Evolutionary conservation across 129 eudicot genomes (phyloP).

Genomic region (Lactuca sativa): DNA sequence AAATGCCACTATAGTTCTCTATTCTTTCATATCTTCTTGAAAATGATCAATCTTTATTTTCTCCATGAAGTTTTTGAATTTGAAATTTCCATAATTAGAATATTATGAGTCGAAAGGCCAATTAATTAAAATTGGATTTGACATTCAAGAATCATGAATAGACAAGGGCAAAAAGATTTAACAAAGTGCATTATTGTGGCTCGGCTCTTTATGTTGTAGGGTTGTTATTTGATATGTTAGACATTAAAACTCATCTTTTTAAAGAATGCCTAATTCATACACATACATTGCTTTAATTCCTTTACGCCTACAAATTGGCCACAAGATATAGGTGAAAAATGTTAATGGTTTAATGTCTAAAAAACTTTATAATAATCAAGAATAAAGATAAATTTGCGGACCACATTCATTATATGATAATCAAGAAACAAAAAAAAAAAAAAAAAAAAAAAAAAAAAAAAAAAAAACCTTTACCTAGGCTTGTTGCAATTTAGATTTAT

Average conservation of each 20-base stretch:
- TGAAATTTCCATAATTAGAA: neutral
- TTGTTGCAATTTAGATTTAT: no score
- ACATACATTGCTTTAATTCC: conserved; percentile 1
- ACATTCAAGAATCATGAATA: neutral
- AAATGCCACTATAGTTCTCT: no score
- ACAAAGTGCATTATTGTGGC: conserved; percentile 8
- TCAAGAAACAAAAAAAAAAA: neutral
- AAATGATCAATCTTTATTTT: no score
- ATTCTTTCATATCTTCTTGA: no score
- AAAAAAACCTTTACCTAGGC: neutral
- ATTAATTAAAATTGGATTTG: neutral
- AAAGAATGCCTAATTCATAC: conserved; percentile 7
- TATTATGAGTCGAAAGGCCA: neutral
- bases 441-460: no score
- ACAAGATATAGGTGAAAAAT: neutral
- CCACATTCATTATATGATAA: conserved; percentile 1
- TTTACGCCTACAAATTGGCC: conserved; percentile 13
- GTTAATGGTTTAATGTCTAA: neutral
- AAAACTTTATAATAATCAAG: neutral
- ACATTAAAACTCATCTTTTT: neutral
- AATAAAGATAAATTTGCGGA: neutral
- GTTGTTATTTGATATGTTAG: conserved; percentile 11
- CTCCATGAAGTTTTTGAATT: neutral
- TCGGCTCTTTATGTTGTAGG: conserved; percentile 2
- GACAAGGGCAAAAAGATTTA: neutral